Base-by-base conservation (phyloP, 805 yeast species). In the Candida gorgasii region DNA sequence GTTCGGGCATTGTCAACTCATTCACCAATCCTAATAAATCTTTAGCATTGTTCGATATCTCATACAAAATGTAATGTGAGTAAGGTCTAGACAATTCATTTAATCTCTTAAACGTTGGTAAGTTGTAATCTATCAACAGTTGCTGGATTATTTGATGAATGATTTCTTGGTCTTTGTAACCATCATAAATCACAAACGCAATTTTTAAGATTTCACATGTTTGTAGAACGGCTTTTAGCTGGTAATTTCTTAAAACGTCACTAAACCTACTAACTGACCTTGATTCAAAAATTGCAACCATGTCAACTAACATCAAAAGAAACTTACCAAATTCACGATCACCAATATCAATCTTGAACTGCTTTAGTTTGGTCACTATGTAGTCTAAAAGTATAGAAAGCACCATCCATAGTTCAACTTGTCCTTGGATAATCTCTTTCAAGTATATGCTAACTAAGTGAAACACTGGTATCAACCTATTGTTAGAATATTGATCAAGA, bases 381-480 rank as follows among this genome's bases (percentile, higher is more conserved):
- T 44, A 62, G 2, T 49, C 51, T 35, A 67, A 43, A 13, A 67
- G 42, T 15, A 45, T 37, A n/a, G 51, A 47, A 6, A 64, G 20
- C 17, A 57, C 57, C 26, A 51, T 51, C 74, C 75, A 69, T 28
- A 51, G 60, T 18, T 57, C 57, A 7, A 40, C 23, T 19, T 57
- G 54, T 16, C 50, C 52, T 8, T 42, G 22, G 3, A 37, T 23
- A 2, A 61, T 45, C 1, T 58, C 61, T 26, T 54, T 49, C 31
- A 57, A 39, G 44, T 68, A 69, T 3, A 63, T 53, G 42, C 64
- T 52, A 3, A 61, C 38, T 38, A 66, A 50, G 28, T 63, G 60
- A 43, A 53, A 69, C 2, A 67, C 17, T 5, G 41, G 16, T 13
- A 22, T 26, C 14, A 39, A 36, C 13, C 39, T 24, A 14, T 43